Conservation (phyloP, 2,329 filamentous ascomycete species). For the Fusarium sp. region DNA sequence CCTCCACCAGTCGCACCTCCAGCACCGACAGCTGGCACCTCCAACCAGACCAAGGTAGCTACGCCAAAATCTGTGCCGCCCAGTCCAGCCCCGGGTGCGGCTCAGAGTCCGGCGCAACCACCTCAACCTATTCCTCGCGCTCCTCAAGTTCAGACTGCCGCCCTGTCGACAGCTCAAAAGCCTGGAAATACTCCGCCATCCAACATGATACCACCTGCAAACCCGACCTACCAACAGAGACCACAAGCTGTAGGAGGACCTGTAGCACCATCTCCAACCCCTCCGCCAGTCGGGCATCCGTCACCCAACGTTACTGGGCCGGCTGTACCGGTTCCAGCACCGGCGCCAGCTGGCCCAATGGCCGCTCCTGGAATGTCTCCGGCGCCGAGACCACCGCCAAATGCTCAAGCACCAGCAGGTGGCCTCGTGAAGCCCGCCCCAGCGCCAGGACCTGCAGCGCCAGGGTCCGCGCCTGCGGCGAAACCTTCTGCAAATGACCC, state of each 20-base stretch:
- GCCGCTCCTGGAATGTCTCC: constrained; percentile 43
- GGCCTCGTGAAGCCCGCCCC: constrained; percentile 30
- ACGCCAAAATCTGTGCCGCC: constrained; percentile 33
- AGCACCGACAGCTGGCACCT: constrained; percentile 43
- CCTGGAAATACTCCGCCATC: constrained; percentile 27
- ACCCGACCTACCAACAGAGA: constrained; percentile 35
- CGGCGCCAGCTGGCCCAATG: constrained; percentile 41
- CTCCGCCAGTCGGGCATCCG: constrained; percentile 38
- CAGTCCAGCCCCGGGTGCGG: constrained; percentile 34
- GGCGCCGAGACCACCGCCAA: constrained; percentile 34
- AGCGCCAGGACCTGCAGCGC: constrained; percentile 24
- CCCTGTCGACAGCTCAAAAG: constrained; percentile 26
- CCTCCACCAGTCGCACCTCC: constrained; percentile 60
- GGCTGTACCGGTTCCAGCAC: constrained; percentile 32
- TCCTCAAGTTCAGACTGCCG: constrained; percentile 25
- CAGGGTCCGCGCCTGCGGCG: constrained; percentile 21
- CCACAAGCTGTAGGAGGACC: constrained; percentile 27
- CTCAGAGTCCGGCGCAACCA: constrained; percentile 35
- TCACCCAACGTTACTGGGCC: constrained; percentile 38
- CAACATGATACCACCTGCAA: constrained; percentile 29
- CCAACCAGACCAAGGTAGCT: constrained; percentile 34
- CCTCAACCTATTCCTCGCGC: constrained; percentile 30
- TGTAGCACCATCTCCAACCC: constrained; percentile 36
- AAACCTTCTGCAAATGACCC: constrained; percentile 67
- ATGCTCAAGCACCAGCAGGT: constrained; percentile 31